Percentiles rank a stretch among this genome's conserved stretches.
phyloP scores from a whole-genome alignment of 768 basidiomycete species.

The Clitopilus passeckerianus region DNA sequence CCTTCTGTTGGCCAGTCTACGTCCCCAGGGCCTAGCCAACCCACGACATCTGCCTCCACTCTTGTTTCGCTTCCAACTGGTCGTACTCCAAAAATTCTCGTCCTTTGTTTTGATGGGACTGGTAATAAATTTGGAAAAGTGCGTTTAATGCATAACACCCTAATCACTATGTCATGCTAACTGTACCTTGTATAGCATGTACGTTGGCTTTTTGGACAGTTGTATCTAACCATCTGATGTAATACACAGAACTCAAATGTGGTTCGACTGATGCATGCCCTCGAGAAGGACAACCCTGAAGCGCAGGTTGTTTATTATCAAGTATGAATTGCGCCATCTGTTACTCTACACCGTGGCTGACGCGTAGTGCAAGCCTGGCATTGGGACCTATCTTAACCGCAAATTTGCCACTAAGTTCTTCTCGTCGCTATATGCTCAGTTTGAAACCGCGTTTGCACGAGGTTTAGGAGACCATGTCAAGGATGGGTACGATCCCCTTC shows the following conservation, averaged over 20 bases:
- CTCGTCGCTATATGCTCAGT: conserved; percentile 3
- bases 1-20: too few species aligned
- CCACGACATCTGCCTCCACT: background rate
- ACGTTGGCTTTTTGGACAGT: too few species aligned
- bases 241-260: conserved; percentile 38
- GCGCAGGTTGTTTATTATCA: conserved; percentile 35
- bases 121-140: conserved; percentile 48
- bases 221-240: too few species aligned
- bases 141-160: conserved; percentile 4
- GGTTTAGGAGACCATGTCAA: conserved; percentile 18
- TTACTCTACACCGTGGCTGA: too few species aligned
- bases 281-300: conserved; percentile 28
- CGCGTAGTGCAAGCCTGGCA: conserved; percentile 12
- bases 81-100: conserved; percentile 24
- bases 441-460: conserved; percentile 12
- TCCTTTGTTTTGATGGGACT: conserved; percentile 60
- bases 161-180: too few species aligned
- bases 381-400: conserved; percentile 12
- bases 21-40: background rate
- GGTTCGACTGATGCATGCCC: conserved; percentile 27
- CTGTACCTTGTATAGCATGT: too few species aligned
- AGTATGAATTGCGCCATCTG: conserved; percentile 14
- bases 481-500: conserved; percentile 20
- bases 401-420: conserved; percentile 9
- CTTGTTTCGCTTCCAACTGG: background rate